phyloP scores from a whole-genome alignment of 192 early-diverging fungal species.

The Pilaira anomala region DNA sequence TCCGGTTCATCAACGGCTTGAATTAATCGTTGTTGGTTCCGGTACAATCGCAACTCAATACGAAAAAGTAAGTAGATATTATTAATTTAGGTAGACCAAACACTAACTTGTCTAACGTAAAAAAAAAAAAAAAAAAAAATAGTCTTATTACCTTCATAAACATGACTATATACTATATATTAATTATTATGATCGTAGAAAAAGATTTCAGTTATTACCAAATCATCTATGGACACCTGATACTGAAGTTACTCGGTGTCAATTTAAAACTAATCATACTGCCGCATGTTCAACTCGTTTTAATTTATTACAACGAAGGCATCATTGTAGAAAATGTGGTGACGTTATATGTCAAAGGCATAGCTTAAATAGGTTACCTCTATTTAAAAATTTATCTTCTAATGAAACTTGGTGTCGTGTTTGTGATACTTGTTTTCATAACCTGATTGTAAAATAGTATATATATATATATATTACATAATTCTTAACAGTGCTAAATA shows the following conservation, averaged over 20 bases:
- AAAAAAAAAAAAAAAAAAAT: neutral
- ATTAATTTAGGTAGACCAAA: neutral
- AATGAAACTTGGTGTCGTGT: conserved; percentile 18
- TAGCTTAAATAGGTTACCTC: conserved; percentile 27
- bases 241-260: conserved; percentile 17
- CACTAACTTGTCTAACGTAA: too few species aligned
- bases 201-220: conserved; percentile 19
- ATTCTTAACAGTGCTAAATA: too few species aligned
- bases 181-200: conserved; percentile 10
- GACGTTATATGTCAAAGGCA: conserved; percentile 28
- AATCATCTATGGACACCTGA: conserved; percentile 25
- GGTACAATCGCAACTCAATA: conserved; percentile 5
- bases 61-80: neutral
- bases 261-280: conserved; percentile 11
- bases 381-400: conserved; percentile 12
- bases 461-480: too few species aligned
- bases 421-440: conserved; percentile 23
- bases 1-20: conserved; percentile 15
- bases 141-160: conserved; percentile 3
- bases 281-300: conserved; percentile 15
- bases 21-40: conserved; percentile 25
- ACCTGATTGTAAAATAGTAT: conserved; percentile 4
- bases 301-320: conserved; percentile 25
- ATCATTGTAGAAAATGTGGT: conserved; percentile 35
- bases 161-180: conserved; percentile 26